These are phyloP conservation scores for Lactifluus volemus DNA, from an alignment of 768 basidiomycete genomes.

Conservation along the genomic window DNA sequence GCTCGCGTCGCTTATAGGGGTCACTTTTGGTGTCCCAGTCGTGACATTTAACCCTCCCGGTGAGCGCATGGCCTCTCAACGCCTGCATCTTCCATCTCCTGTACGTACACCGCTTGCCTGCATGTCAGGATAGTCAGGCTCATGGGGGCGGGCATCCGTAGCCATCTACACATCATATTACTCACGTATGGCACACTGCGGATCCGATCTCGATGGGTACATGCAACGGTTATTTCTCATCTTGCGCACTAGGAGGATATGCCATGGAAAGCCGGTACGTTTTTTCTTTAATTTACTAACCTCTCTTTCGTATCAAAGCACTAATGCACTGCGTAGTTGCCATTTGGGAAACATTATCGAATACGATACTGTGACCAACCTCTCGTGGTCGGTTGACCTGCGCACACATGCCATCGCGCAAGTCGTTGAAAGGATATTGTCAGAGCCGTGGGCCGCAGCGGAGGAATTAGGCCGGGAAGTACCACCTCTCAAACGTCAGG, in stretches of 20 bases:
- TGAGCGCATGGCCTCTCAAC: slow-evolving; percentile 48
- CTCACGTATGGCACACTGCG: slow-evolving; percentile 87
- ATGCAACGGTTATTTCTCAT: slow-evolving; percentile 67
- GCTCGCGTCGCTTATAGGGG: slow-evolving; percentile 76
- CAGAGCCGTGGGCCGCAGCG: slow-evolving; percentile 61
- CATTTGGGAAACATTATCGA: slow-evolving; percentile 61
- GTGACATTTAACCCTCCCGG: slow-evolving; percentile 84
- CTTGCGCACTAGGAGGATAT: slow-evolving; percentile 81
- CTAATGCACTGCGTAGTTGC: slow-evolving; percentile 31
- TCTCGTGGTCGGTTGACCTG: slow-evolving; percentile 79
- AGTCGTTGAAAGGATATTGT: slow-evolving; percentile 67
- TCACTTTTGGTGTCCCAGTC: slow-evolving; percentile 85
- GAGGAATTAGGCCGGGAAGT: slow-evolving; percentile 53
- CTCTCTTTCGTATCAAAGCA: background rate
- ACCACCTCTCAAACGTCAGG: slow-evolving; percentile 43
- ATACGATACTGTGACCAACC: slow-evolving; percentile 85
- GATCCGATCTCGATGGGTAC: slow-evolving; percentile 88
- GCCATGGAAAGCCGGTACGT: slow-evolving; percentile 64
- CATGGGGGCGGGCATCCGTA: slow-evolving; percentile 20
- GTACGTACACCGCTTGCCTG: slow-evolving; percentile 32
- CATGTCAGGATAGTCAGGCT: no score
- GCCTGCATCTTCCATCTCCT: slow-evolving; percentile 83
- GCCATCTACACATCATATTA: slow-evolving; percentile 69
- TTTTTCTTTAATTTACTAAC: background rate
- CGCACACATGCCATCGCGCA: slow-evolving; percentile 73